phyloP scores from a whole-genome alignment of 108 stramenopile species.

The Stephanodiscus triporus region DNA sequence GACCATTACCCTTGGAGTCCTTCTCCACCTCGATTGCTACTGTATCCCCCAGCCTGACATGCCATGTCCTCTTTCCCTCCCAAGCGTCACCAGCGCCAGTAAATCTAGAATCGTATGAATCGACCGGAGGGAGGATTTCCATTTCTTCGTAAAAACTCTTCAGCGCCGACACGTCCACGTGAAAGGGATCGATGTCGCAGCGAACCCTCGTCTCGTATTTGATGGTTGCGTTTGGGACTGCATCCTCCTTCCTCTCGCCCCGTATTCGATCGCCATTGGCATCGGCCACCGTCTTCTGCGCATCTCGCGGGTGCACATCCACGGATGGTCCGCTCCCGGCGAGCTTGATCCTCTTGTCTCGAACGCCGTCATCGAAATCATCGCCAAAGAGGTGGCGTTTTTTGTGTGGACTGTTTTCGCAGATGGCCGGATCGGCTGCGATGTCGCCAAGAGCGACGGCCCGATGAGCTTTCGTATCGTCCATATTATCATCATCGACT shows the following conservation, averaged over 20 bases:
- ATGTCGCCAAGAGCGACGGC: background rate
- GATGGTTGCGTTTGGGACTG: background rate
- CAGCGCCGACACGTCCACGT: conserved; percentile 57
- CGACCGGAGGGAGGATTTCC: conserved; percentile 40
- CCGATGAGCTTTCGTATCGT: background rate
- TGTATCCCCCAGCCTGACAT: conserved; percentile 65
- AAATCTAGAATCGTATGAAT: conserved; percentile 36
- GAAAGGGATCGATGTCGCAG: conserved; percentile 41
- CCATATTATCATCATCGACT: background rate
- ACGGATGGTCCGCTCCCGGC: background rate
- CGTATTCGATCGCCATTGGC: background rate
- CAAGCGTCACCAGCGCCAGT: background rate
- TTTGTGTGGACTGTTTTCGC: background rate
- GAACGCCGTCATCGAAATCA: background rate
- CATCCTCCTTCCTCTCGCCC: background rate
- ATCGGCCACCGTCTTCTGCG: conserved; percentile 3
- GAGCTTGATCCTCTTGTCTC: background rate
- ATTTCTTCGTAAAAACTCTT: conserved; percentile 63
- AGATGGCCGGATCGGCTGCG: background rate
- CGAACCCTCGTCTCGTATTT: background rate
- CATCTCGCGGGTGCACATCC: background rate
- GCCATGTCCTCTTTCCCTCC: conserved; percentile 28
- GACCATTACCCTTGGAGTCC: conserved; percentile 24
- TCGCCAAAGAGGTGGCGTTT: conserved; percentile 11
- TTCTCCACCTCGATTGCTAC: conserved; percentile 58